These are phyloP conservation scores for Trichosanthes truncata DNA, from an alignment of 306 rosid species.

Conservation along the genomic window DNA sequence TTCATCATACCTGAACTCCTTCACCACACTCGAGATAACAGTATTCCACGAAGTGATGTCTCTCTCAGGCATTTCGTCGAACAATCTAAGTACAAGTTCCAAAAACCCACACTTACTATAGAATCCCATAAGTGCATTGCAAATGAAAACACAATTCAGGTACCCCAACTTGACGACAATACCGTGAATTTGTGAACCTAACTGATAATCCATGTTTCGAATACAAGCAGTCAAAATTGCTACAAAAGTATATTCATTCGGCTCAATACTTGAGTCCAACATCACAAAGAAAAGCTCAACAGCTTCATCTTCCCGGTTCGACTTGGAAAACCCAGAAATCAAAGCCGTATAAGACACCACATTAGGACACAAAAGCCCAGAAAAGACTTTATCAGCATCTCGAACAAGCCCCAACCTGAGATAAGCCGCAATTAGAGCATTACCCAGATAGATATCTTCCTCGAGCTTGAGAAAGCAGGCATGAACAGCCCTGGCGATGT, in stretches of 20 bases:
- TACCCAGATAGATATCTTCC: constrained; percentile 30
- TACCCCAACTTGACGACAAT: constrained; percentile 38
- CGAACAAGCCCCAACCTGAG: constrained; percentile 36
- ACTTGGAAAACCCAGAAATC: constrained; percentile 65
- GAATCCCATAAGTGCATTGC: constrained; percentile 57
- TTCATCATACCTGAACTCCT: constrained; percentile 25
- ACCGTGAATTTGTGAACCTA: constrained; percentile 64
- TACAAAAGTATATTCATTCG: constrained; percentile 62
- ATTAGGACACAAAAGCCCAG: constrained; percentile 37
- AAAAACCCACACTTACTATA: constrained; percentile 41
- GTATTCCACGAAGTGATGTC: constrained; percentile 75
- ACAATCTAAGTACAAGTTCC: constrained; percentile 32
- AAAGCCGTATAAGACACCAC: constrained; percentile 52
- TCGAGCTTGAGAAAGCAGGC: constrained; percentile 37
- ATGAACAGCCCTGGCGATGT: constrained; percentile 51
- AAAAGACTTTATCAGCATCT: constrained; percentile 43
- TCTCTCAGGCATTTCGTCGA: constrained; percentile 36
- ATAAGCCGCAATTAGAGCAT: constrained; percentile 49
- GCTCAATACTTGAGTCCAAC: constrained; percentile 42
- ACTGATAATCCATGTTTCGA: constrained; percentile 21
- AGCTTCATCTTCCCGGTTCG: constrained; percentile 39
- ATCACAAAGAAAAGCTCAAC: constrained; percentile 47
- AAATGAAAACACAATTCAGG: constrained; percentile 39
- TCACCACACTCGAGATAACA: constrained; percentile 38
- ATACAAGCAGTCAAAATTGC: constrained; percentile 65